These are phyloP conservation scores for Trichoderma guizhouense DNA, from an alignment of 2,329 filamentous ascomycete species.

Conservation along the genomic window DNA sequence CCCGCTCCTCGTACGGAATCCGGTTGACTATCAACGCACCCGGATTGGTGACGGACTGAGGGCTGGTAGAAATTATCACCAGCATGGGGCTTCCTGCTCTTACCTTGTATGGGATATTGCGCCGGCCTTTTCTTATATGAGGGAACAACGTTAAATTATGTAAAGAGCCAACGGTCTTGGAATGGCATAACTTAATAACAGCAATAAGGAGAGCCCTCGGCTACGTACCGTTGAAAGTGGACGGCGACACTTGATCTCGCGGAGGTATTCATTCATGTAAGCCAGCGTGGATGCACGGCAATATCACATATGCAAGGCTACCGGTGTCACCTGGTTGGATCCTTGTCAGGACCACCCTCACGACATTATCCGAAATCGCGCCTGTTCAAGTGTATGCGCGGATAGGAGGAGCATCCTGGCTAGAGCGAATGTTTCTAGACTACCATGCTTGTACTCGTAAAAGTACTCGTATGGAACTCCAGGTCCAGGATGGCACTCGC, in stretches of 20 bases:
- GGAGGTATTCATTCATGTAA: neutral
- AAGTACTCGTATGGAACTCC: neutral
- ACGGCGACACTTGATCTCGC: constrained; percentile 2
- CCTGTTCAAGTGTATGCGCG: neutral
- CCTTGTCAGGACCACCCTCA: constrained; percentile 14
- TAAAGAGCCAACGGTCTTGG: neutral
- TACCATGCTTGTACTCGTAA: neutral
- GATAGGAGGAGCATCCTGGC: neutral
- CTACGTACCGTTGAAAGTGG: constrained; percentile 1
- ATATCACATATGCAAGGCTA: constrained; percentile 18
- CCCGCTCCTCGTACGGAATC: neutral
- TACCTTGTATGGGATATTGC: constrained; percentile 1
- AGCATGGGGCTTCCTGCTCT: neutral
- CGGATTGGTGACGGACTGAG: neutral
- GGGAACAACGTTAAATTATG: neutral
- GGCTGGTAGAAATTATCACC: neutral
- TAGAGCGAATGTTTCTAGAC: constrained; percentile 5
- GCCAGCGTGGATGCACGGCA: constrained; percentile 11
- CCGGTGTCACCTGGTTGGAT: constrained; percentile 7
- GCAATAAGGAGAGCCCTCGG: neutral
- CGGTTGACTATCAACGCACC: neutral
- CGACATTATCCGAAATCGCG: constrained; percentile 16
- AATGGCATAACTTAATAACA: neutral
- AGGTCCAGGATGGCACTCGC: neutral
- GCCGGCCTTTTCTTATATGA: neutral